A percentile compares a stretch with the other conserved stretches of the same genome.
Evolutionary conservation across 495 filamentous ascomycete species (phyloP).

Genomic region (Neurospora tetraspora): DNA sequence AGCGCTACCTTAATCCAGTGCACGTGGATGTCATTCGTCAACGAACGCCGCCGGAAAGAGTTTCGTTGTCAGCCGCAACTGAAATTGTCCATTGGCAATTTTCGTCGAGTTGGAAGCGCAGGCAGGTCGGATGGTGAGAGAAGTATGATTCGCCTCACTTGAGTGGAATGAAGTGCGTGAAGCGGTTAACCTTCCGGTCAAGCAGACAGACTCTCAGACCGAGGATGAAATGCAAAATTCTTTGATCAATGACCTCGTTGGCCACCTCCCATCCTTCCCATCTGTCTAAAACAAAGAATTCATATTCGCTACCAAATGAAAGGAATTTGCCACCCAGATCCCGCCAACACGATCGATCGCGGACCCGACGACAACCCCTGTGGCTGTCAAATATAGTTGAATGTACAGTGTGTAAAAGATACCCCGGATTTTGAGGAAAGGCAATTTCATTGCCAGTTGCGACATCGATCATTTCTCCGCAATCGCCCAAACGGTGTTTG

Average conservation of each 20-base stretch:
- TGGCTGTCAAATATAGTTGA: background rate
- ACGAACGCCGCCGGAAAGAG: background rate
- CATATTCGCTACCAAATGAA: background rate
- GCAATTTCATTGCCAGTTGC: background rate
- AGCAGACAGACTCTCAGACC: no score
- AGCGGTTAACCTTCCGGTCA: background rate
- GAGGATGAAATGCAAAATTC: no score
- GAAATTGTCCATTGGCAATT: background rate
- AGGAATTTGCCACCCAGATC: background rate
- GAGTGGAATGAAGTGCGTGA: background rate
- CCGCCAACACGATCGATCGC: background rate
- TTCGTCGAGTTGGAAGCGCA: background rate
- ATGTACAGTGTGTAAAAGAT: background rate
- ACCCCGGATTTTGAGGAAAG: background rate
- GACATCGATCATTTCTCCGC: background rate
- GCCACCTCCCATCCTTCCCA: background rate
- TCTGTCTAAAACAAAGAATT: background rate
- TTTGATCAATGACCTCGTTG: background rate
- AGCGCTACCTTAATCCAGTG: background rate
- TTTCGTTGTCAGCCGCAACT: background rate
- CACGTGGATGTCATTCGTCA: background rate
- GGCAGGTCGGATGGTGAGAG: no score
- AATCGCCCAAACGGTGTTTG: background rate
- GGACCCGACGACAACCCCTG: background rate
- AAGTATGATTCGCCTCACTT: background rate